Percentiles rank a stretch among this genome's conserved stretches.
Evolutionary conservation across 2,329 filamentous ascomycete species (phyloP).

Genomic region (Fonsecaea pugnacius): DNA sequence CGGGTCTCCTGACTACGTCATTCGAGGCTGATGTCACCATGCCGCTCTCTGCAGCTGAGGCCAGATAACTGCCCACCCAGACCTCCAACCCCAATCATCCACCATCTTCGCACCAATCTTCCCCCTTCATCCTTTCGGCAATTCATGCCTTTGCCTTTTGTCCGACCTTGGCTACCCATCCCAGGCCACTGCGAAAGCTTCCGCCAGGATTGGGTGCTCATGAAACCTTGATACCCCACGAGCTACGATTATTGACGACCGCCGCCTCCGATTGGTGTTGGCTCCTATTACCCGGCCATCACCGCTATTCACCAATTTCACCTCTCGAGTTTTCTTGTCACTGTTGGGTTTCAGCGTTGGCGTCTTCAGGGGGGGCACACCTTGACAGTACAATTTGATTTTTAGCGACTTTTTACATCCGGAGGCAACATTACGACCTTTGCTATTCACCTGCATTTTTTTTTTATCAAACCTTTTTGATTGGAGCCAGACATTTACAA

Average conservation of each 20-base stretch:
- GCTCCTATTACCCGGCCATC: slow-evolving; percentile 16
- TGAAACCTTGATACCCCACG: slow-evolving; percentile 17
- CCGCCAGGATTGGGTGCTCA: slow-evolving; percentile 4
- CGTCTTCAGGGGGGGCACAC: slow-evolving; percentile 16
- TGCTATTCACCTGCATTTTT: background rate
- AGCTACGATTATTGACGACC: slow-evolving; percentile 19
- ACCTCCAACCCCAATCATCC: slow-evolving; percentile 7
- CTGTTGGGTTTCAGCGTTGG: slow-evolving; percentile 30
- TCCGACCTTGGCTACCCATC: background rate
- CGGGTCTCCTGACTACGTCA: slow-evolving; percentile 41
- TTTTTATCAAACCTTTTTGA: slow-evolving; percentile 3
- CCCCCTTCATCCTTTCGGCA: slow-evolving; percentile 10
- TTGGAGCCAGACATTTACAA: background rate
- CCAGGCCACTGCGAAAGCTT: background rate
- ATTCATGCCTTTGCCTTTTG: background rate
- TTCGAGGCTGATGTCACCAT: slow-evolving; percentile 34
- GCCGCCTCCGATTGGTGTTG: slow-evolving; percentile 17
- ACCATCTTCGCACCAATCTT: slow-evolving; percentile 9
- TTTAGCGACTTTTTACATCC: slow-evolving; percentile 6
- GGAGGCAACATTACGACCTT: slow-evolving; percentile 12
- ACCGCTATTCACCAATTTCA: slow-evolving; percentile 16
- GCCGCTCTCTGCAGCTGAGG: slow-evolving; percentile 29
- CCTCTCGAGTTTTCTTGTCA: slow-evolving; percentile 11
- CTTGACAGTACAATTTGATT: slow-evolving; percentile 5
- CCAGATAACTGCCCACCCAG: slow-evolving; percentile 12